Base-by-base conservation (phyloP, 352 stramenopile species). In the Pythium coloratum region DNA sequence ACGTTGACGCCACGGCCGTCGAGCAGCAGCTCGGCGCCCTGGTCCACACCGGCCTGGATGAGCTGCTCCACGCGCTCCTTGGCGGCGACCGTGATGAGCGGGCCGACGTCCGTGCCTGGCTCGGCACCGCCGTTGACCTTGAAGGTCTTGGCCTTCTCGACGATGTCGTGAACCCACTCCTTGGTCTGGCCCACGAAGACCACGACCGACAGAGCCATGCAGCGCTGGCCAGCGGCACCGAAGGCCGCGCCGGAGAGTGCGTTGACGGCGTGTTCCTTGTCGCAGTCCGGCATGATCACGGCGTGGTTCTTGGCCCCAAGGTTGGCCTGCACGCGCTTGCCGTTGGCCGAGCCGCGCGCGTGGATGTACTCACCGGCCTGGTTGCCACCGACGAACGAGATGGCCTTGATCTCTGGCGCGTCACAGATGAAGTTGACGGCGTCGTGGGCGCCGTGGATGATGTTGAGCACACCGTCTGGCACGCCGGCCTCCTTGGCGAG, bases 251-350 rank as follows among this genome's bases (percentile, higher is more conserved):
- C 94, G 14, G 92, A 78, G 47, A 98, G 71, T n/a, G 91, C 88
- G 61, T 88, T 88, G 57, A 98, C 66, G 10, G 91, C 84, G 49
- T 91, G 83, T 42, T 97, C 84, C 75, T 97, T 97, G 73, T 98
- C 81, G 38, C 88, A 92, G 83, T 99, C 97, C 26, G 95, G 90
- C 70, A 99, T 78, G 54, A 99, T 88, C 18, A 98, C 90, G n/a
- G 89, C 95, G 82, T 99, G 97, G 81, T 99, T 99, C 86, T 99
- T 99, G 60, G 97, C 97, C 32, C 96, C 97, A 6, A 99, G 75
- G 86, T 99, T 99, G 55, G 95, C 87, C 75, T 98, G 94, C 49
- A 98, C 95, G 50, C 95, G 89, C 81, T 99, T 99, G 68, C 92
- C 95, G 73, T 96, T 95, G 28, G 70, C 78, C 49, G 78, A 92